Base-by-base conservation (phyloP, 208 protist genomes). In the Trypanosoma mega region DNA sequence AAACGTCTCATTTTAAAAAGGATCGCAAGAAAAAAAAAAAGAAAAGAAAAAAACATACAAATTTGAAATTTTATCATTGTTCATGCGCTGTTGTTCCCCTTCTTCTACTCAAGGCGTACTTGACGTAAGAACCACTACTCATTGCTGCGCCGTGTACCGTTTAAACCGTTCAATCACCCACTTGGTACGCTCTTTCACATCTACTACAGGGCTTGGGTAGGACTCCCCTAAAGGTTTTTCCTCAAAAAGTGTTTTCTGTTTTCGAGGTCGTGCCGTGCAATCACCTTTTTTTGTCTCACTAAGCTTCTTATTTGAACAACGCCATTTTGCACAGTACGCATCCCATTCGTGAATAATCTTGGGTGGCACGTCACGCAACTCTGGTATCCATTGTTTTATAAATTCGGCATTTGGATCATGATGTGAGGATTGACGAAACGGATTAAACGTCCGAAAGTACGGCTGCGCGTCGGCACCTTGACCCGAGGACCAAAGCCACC, bases 381-480 rank as follows among this genome's bases (percentile, higher is more conserved):
- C 81, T 14, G 83, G 81, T 45, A 94, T 79, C 82, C 82, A 94
- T 41, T 58, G 39, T 23, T 78, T 74, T n/a, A 94, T 86, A 48
- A 82, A 91, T 21, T 54, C 39, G 34, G 76, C 74, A 24, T 87
- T 70, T 1, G 80, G 68, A 46, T 90, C 82, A 50, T 85, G 85
- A 20, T 72, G 68, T 44, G 66, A 59, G 0, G 82, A 80, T 49
- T 92, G 87, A 30, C 73, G 79, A 66, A 90, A 87, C 0, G 84
- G 74, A 67, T 86, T 94, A 68, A 94, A 90, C 20, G 74, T 85
- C 36, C 84, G 87, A 51, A 94, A 94, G 73, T 76, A 94, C 16
- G 82, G 84, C 63, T 90, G 81, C 31, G 84, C 59, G 61, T 94
- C 87, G 2, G 84, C 85, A 2, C 87, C 87, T 47, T 88, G 78